Base-by-base conservation (phyloP, 176 grass and related monocot species). In the Coix lacrymajobi region DNA sequence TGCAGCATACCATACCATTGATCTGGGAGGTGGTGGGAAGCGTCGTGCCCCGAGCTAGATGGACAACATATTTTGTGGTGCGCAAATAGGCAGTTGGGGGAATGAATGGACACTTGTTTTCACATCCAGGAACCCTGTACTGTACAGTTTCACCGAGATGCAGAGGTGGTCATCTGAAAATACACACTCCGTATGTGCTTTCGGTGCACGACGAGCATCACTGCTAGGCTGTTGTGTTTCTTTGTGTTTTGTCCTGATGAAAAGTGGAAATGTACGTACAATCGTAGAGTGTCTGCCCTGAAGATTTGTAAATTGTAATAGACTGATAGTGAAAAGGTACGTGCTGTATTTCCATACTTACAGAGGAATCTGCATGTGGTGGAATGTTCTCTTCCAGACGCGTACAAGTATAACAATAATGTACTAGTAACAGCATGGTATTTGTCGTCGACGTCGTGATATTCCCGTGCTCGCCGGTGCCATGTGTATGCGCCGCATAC, bases 211-310 rank as follows among this genome's bases (percentile, higher is more conserved):
- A 17, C n/a, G 64, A 49, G 1, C 22, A 34, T 17, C 16, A 16
- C 26, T 41, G 13, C 41, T 64, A n/a, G 40, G 52, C 11, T 22
- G 6, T 51, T 22, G 6, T 51, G 8, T 36, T 65, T 70, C 43
- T 48, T 58, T 44, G 44, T 72, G 57, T 62, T 38, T 80, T 66
- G 69, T 52, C 51, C 26, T 80, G 17, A 51, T 80, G 17, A 51
- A 62, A 62, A 10, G 12, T 25, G 79, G 30, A 31, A 14, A 46
- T 73, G 83, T 82, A 73, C 44, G 83, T 82, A 73, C 44, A 78
- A 72, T 75, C 12, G 45, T 67, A 44, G 22, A 29, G 30, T 39
- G 37, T 6, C 45, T 15, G 45, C 34, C 58, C 36, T 32, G 34
- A 38, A 25, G 76, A 52, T n/a, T 4, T 86, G 84, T 32, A 61